Evolutionary conservation across 768 basidiomycete genomes (phyloP).

Genomic region (Leccinellum rugosiceps): DNA sequence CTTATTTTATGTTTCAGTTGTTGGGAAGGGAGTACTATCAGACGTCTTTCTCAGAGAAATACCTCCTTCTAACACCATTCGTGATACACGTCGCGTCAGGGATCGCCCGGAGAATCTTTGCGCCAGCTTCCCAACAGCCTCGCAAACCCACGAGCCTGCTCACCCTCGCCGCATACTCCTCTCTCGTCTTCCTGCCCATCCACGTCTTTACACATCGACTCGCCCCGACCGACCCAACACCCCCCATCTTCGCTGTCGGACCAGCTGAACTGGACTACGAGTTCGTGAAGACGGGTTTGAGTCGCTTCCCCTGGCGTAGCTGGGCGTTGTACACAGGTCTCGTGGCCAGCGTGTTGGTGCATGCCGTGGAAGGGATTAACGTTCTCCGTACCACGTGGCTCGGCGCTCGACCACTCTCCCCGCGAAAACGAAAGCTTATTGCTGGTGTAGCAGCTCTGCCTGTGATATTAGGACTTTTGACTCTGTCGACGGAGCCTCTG

Average conservation of each 20-base stretch:
- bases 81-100: conserved; percentile 59
- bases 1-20: conserved; percentile 43
- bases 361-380: conserved; percentile 58
- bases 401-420: conserved; percentile 12
- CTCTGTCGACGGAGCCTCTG: conserved; percentile 55
- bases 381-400: conserved; percentile 50
- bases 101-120: conserved; percentile 54
- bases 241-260: conserved; percentile 29
- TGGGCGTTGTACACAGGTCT: conserved; percentile 64
- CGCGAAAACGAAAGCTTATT: conserved; percentile 27
- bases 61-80: conserved; percentile 68
- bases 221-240: conserved; percentile 41
- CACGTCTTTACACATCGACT: conserved; percentile 70
- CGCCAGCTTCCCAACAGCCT: conserved; percentile 31
- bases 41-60: conserved; percentile 61
- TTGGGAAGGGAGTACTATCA: conserved; percentile 88
- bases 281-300: conserved; percentile 72
- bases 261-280: conserved; percentile 73
- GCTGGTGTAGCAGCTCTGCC: conserved; percentile 43
- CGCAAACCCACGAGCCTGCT: conserved; percentile 43
- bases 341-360: conserved; percentile 51
- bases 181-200: conserved; percentile 57
- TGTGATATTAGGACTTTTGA: conserved; percentile 53
- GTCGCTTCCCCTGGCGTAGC: conserved; percentile 57
- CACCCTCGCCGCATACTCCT: conserved; percentile 61